phyloP scores from a whole-genome alignment of 331 rosid genomes.

The Erythrophleum ivorense region DNA sequence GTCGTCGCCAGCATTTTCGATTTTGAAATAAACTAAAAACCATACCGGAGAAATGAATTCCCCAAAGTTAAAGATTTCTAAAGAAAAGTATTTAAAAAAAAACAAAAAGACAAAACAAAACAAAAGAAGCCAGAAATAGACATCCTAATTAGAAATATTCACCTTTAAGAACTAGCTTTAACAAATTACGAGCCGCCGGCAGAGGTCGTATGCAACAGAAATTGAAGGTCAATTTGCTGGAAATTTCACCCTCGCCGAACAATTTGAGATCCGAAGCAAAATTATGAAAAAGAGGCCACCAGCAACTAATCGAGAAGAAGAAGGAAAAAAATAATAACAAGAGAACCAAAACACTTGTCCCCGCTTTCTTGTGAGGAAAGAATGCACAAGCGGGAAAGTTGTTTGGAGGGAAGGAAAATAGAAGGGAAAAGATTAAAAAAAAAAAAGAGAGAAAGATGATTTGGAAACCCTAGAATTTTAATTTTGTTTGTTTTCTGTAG shows the following conservation, averaged over 20 bases:
- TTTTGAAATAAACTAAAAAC: background rate
- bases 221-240: constrained; percentile 1
- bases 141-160: background rate
- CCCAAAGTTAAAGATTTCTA: background rate
- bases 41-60: background rate
- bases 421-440: background rate
- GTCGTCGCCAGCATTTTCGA: background rate
- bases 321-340: background rate
- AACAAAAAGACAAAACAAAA: background rate
- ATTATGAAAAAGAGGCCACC: background rate
- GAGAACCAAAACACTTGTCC: background rate
- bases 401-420: constrained; percentile 53
- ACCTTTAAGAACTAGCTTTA: constrained; percentile 51
- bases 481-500: constrained; percentile 1
- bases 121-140: background rate
- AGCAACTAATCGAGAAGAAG: background rate
- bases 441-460: constrained; percentile 19
- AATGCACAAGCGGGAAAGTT: constrained; percentile 21
- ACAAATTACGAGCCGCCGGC: constrained; percentile 38
- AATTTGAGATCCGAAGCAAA: background rate
- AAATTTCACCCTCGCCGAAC: background rate
- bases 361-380: constrained; percentile 39
- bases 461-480: constrained; percentile 58
- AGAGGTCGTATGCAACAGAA: background rate
- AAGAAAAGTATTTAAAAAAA: background rate